Percentiles rank a stretch among this genome's conserved stretches.
These are phyloP conservation scores for Bonia amplexicaulis DNA, from an alignment of 176 grass and related monocot genomes.

Conservation along the genomic window DNA sequence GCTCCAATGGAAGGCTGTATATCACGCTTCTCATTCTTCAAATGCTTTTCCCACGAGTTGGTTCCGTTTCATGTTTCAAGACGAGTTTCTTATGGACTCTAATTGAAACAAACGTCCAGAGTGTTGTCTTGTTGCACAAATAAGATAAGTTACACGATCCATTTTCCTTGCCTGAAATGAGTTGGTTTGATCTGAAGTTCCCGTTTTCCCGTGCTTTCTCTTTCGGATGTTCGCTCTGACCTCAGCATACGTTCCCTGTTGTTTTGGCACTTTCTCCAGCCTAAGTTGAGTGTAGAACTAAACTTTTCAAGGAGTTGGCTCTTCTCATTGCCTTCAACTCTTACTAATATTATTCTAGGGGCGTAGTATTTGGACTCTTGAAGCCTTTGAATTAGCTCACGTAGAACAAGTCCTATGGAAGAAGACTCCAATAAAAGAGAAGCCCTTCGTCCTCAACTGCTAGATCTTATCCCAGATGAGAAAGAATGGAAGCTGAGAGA, in stretches of 20 bases:
- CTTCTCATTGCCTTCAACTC: conserved; percentile 20
- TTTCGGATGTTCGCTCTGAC: conserved; percentile 32
- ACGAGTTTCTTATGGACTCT: neutral
- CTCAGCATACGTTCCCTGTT: neutral
- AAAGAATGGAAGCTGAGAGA: conserved; percentile 46
- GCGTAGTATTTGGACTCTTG: conserved; percentile 10
- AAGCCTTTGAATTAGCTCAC: conserved; percentile 20
- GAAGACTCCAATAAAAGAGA: conserved; percentile 39
- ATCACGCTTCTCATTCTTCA: neutral
- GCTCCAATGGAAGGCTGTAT: neutral
- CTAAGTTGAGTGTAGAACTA: conserved; percentile 48
- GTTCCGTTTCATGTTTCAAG: neutral
- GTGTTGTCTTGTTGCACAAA: conserved; percentile 19
- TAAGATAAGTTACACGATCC: neutral
- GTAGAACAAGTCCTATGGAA: conserved; percentile 48
- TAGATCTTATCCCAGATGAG: conserved; percentile 78
- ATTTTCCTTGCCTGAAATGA: conserved; percentile 3
- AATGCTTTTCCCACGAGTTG: neutral
- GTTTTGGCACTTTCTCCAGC: conserved; percentile 12
- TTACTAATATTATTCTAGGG: conserved; percentile 1
- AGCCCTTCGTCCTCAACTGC: conserved; percentile 46
- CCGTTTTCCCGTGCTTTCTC: neutral
- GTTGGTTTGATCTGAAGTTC: conserved; percentile 15
- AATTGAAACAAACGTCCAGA: neutral
- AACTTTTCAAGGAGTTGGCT: conserved; percentile 8